A percentile compares a stretch with the other conserved stretches of the same genome.
These are phyloP conservation scores for Pythium volutum DNA, from an alignment of 352 stramenopile genomes.

Conservation along the genomic window DNA sequence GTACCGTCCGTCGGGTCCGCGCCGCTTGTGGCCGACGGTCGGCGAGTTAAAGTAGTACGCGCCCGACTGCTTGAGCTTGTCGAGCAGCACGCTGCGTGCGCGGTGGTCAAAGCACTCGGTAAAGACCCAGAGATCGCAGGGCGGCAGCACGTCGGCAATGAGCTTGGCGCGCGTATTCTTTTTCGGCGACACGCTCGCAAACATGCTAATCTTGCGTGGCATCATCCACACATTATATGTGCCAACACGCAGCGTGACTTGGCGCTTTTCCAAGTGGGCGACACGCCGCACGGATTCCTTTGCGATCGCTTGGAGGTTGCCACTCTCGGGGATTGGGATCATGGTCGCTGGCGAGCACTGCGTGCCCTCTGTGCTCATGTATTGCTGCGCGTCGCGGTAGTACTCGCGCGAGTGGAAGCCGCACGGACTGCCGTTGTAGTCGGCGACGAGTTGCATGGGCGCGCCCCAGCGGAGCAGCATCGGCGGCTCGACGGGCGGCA, in stretches of 20 bases:
- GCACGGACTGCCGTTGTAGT: constrained; percentile 51
- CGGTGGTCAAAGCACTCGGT: constrained; percentile 82
- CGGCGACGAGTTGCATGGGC: constrained; percentile 55
- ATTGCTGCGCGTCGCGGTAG: constrained; percentile 74
- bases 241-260: constrained; percentile 52
- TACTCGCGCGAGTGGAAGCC: constrained; percentile 68
- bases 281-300: constrained; percentile 68
- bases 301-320: constrained; percentile 60
- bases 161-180: constrained; percentile 76
- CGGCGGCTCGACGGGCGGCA: constrained; percentile 18
- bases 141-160: constrained; percentile 62
- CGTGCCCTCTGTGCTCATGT: constrained; percentile 61
- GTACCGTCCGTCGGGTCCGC: constrained; percentile 35
- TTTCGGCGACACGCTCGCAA: constrained; percentile 61
- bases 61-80: constrained; percentile 53
- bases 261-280: constrained; percentile 54
- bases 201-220: constrained; percentile 70
- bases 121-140: constrained; percentile 72
- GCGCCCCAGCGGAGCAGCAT: constrained; percentile 60
- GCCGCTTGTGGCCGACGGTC: constrained; percentile 69
- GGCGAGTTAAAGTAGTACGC: constrained; percentile 76
- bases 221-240: constrained; percentile 88
- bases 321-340: constrained; percentile 62
- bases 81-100: constrained; percentile 53
- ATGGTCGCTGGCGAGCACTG: constrained; percentile 44